Base-by-base conservation (phyloP, 805 yeast genomes). In the Metschnikowia lunata region DNA sequence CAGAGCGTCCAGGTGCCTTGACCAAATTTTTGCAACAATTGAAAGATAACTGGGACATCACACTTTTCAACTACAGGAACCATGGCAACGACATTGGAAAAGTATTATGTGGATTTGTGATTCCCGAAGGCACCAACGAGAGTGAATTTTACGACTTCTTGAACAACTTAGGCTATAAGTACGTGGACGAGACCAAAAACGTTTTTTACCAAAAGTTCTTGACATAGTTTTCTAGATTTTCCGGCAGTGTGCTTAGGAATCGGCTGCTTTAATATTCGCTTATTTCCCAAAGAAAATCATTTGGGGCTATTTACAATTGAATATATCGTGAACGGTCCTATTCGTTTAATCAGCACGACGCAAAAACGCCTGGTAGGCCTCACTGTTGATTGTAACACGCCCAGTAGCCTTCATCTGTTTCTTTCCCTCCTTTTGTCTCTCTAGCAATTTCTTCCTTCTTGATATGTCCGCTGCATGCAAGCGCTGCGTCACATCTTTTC, bases 1-100 rank as follows among this genome's bases (percentile, higher is more conserved):
- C 99, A 11, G 99, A 93, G 61, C 82, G 93, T 59, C 98, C 99
- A 2, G 96, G 97, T 38, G 97, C 99, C 1, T 74, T 93, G 58
- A 79, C 84, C 27, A 84, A 78, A 46, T 93, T 93, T 69, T 74
- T 93, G 58, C 76, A 75, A 26, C 75, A 82, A 13, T 66, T 93
- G 60, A 79, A 83, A 57, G 74, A 76, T 26, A 80, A 82, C 40
- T 93, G 98, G 97, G 93, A 93, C 61, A 80, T 93, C 49, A 85
- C 97, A 1, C 68, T 93, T 57, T 93, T 93, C 82, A 97, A 93
- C 65, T 93, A 93, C 67, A 82, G 99, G 74, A 89, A 93, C 69
- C 95, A 89, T 56, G 99, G 99, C 33, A 83, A 91, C 40, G 99
- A 93, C 61, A 77, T 93, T 37, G 98, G 96, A 37, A 88, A 88